A percentile compares a stretch with the other conserved stretches of the same genome.
These are phyloP conservation scores for Chrysoporthe puriensis DNA, from an alignment of 2,329 filamentous ascomycete species.

Conservation along the genomic window DNA sequence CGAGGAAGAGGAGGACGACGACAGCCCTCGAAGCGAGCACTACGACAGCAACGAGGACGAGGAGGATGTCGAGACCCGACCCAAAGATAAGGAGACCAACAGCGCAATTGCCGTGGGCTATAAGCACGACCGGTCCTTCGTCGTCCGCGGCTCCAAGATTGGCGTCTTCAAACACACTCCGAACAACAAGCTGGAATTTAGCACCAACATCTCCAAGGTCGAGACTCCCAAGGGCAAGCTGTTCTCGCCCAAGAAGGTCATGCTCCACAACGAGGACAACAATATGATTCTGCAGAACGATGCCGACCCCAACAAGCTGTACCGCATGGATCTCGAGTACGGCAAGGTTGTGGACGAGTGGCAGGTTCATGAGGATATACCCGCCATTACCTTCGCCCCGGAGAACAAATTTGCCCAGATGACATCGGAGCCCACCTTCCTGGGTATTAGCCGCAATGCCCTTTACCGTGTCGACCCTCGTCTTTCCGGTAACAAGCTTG, in stretches of 20 bases:
- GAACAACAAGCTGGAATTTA: constrained; percentile 92
- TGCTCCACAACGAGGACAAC: constrained; percentile 88
- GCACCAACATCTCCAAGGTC: constrained; percentile 95
- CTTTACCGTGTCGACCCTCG: constrained; percentile 94
- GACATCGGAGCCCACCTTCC: constrained; percentile 91
- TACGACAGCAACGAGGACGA: constrained; percentile 67
- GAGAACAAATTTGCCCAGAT: constrained; percentile 99
- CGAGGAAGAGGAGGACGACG: constrained; percentile 58
- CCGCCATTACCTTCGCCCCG: constrained; percentile 87
- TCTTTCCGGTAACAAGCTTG: constrained; percentile 86
- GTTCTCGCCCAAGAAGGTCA: constrained; percentile 95
- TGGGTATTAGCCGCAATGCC: constrained; percentile 90
- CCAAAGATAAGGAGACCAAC: constrained; percentile 73
- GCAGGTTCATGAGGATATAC: constrained; percentile 97
- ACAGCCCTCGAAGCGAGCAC: constrained; percentile 59
- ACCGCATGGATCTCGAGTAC: constrained; percentile 96
- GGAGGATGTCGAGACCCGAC: constrained; percentile 76
- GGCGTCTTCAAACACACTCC: constrained; percentile 97
- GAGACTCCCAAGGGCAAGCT: constrained; percentile 83
- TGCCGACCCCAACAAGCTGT: constrained; percentile 85
- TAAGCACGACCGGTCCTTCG: constrained; percentile 95
- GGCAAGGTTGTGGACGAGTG: constrained; percentile 98
- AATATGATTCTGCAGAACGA: constrained; percentile 88
- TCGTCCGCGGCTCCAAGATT: constrained; percentile 96
- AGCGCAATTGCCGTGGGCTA: constrained; percentile 97